Base-by-base conservation (phyloP, 345 rosid species). In the Rubroshorea leprosula region DNA sequence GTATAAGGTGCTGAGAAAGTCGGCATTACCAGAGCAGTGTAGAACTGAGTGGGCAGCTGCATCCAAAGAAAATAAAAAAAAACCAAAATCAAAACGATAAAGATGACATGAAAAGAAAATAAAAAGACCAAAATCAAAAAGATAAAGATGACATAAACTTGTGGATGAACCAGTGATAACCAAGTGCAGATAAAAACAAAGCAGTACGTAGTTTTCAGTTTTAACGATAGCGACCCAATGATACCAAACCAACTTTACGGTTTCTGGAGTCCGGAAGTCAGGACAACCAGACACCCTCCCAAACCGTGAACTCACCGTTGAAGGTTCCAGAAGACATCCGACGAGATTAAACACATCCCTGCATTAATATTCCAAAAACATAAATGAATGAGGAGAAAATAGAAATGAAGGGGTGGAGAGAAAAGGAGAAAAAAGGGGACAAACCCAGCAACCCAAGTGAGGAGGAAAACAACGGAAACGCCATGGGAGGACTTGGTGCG, bases 401-500 rank as follows among this genome's bases (percentile, higher is more conserved):
- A 5, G 15, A 57, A 10, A 57, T 1, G 14, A 5, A 23, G 25
- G 18, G 51, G 12, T 45, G 20, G 51, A 1, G 19, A 10, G 18
- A 1, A 24, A 14, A 1, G 23, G 2, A 14, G 16, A 20, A 10
- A 35, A 15, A 49, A 60, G 45, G 44, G 51, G 57, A 66, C 83
- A 39, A 55, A 91, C 96, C 99, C 99, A 9, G 89, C 91, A 58
- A 93, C 80, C 97, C 99, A 93, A 68, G 99, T 86, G 60, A 89
- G 86, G 65, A 92, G 97, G 67, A 92, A 92, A 22, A 77, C 57
- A 8, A 89, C 91, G 29, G 97, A 92, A 59, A 92, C 97, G 13
- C 97, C 99, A 54, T 92, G 96, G 84, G 86, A 85, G 41, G 97
- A 92, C 69, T 92, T 92, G 57, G 95, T 67, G 57, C 68, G 82